phyloP scores from a whole-genome alignment of 371 early-diverging fungal genomes.

The Mortierella sp. region DNA sequence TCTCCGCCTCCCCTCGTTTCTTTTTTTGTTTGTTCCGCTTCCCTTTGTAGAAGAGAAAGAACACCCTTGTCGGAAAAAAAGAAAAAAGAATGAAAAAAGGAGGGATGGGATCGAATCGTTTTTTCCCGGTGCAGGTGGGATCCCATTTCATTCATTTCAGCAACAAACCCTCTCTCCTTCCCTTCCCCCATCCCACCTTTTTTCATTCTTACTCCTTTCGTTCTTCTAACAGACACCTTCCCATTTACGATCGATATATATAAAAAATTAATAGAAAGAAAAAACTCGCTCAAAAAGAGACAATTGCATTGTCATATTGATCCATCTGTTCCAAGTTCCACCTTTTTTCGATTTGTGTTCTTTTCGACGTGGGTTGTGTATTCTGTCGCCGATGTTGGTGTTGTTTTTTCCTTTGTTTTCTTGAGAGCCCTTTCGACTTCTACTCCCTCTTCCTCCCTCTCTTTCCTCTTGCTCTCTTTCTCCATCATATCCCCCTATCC shows the following conservation, averaged over 20 bases:
- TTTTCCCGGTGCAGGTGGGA: neutral
- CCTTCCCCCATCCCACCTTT: neutral
- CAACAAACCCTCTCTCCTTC: neutral
- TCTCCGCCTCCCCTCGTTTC: neutral
- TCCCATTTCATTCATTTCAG: neutral
- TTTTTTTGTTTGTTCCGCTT: neutral
- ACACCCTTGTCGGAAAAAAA: neutral
- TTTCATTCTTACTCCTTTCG: too few relatives aligned
- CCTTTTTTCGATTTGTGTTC: neutral
- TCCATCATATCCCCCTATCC: neutral
- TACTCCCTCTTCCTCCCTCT: neutral
- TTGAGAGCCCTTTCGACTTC: conserved; percentile 7
- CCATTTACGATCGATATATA: too few relatives aligned
- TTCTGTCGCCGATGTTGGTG: neutral
- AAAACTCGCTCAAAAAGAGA: too few relatives aligned
- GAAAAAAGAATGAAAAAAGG: neutral
- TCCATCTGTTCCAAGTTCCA: neutral
- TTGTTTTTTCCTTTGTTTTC: too few relatives aligned
- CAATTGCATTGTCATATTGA: too few relatives aligned
- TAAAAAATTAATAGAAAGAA: neutral
- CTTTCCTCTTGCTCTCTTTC: neutral
- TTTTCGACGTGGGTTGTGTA: neutral
- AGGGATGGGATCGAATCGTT: neutral
- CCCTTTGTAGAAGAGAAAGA: neutral
- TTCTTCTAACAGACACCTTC: too few relatives aligned